Conservation (phyloP, 2,329 filamentous ascomycete genomes). For the Lecanicillium sp. region DNA sequence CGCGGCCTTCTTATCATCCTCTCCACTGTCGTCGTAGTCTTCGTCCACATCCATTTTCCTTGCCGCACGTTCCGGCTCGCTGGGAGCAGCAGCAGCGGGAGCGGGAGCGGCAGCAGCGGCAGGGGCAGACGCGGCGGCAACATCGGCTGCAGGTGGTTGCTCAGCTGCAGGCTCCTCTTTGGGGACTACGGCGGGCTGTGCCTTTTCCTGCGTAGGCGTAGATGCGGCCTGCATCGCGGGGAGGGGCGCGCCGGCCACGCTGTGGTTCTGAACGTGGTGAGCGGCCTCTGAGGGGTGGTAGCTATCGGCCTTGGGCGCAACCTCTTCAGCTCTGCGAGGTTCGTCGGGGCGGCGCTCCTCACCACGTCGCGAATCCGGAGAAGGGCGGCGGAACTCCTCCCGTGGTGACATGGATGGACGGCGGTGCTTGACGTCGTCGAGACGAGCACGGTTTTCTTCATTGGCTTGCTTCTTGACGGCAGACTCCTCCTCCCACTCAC, state of each 20-base stretch:
- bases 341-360: slow-evolving; percentile 59
- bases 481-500: slow-evolving; percentile 87
- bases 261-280: slow-evolving; percentile 58
- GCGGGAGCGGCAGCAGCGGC: slow-evolving; percentile 30
- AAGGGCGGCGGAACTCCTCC: slow-evolving; percentile 67
- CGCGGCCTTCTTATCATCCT: slow-evolving; percentile 65
- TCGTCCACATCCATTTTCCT: slow-evolving; percentile 97
- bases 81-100: slow-evolving; percentile 38
- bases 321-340: slow-evolving; percentile 31
- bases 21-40: slow-evolving; percentile 90
- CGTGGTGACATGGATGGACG: slow-evolving; percentile 68
- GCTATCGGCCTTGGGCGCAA: slow-evolving; percentile 20
- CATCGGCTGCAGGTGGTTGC: slow-evolving; percentile 36
- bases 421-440: slow-evolving; percentile 77
- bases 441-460: slow-evolving; percentile 77
- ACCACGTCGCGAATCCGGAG: slow-evolving; percentile 61
- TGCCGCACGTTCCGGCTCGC: slow-evolving; percentile 74
- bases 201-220: slow-evolving; percentile 42
- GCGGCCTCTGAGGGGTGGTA: slow-evolving; percentile 92
- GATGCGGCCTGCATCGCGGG: slow-evolving; percentile 55
- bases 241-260: slow-evolving; percentile 45
- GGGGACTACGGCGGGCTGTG: slow-evolving; percentile 21
- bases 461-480: slow-evolving; percentile 77
- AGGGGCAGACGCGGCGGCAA: slow-evolving; percentile 29
- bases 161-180: slow-evolving; percentile 53